Percentiles rank a stretch among this genome's conserved stretches.
Evolutionary conservation across 164 flowering plant genomes (phyloP).

Genomic region (Buxus sempervirens): DNA sequence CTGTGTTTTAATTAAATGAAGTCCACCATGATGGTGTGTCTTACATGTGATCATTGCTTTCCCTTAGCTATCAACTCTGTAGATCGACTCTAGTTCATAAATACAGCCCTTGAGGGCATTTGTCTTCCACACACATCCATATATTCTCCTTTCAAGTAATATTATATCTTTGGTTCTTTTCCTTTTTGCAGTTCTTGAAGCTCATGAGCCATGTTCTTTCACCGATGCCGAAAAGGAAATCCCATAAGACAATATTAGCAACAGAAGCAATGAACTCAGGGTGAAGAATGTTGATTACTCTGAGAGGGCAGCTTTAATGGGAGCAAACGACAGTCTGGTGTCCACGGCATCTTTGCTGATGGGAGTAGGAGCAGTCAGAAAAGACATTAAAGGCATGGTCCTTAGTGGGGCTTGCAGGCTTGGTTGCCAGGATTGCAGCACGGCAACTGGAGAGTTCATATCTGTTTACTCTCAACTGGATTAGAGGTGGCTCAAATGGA

Average conservation of each 20-base stretch:
- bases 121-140: constrained; percentile 17
- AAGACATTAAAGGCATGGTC: constrained; percentile 16
- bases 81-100: not conserved
- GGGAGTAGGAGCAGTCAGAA: constrained; percentile 20
- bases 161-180: not conserved
- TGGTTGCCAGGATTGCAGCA: constrained; percentile 24
- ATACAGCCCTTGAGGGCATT: constrained; percentile 12
- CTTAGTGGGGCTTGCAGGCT: constrained; percentile 16
- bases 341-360: constrained; percentile 22
- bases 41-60: not conserved
- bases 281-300: constrained; percentile 4
- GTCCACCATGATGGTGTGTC: not conserved
- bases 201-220: no score
- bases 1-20: not conserved
- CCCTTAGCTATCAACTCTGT: not conserved
- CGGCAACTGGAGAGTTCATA: constrained; percentile 23
- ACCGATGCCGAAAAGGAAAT: no score
- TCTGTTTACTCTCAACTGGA: constrained; percentile 23
- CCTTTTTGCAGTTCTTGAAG: constrained; percentile 9
- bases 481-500: constrained; percentile 22
- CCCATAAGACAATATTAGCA: no score
- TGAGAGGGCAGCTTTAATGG: constrained; percentile 15
- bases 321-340: constrained; percentile 21
- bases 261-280: not conserved
- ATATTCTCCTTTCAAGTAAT: not conserved